Evolutionary conservation across 73 alveolate genomes (phyloP).

Genomic region (Symbiodinium natans): DNA sequence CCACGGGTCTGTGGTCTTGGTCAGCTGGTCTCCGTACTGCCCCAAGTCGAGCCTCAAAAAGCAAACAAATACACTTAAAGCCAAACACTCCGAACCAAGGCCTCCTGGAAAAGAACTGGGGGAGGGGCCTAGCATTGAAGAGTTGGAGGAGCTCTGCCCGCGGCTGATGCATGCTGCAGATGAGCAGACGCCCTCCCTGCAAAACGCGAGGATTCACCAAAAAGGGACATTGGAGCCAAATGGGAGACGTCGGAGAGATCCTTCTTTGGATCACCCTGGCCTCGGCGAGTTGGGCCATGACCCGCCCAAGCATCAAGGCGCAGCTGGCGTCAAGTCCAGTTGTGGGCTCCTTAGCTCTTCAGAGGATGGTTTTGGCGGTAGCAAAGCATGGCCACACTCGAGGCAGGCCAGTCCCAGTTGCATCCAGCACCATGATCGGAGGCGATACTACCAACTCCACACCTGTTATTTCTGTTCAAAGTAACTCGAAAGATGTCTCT

Average conservation of each 20-base stretch:
- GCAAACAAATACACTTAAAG: too few species aligned
- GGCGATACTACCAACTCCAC: conserved; percentile 89
- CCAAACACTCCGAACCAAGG: too few species aligned
- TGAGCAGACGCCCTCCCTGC: conserved; percentile 93
- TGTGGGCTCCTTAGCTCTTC: conserved; percentile 57
- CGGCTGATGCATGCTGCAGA: conserved; percentile 92
- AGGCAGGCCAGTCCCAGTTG: background rate
- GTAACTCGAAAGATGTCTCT: background rate
- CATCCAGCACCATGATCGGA: conserved; percentile 78
- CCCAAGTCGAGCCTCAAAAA: background rate
- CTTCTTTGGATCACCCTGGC: background rate
- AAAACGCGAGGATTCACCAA: background rate
- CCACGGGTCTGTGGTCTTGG: conserved; percentile 9
- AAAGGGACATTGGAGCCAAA: too few species aligned
- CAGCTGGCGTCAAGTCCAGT: conserved; percentile 92
- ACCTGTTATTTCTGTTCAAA: background rate
- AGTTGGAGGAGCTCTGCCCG: conserved; percentile 55
- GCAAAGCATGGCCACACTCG: too few species aligned
- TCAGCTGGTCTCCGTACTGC: conserved; percentile 1
- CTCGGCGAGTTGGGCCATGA: conserved; percentile 81
- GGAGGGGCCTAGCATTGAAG: conserved; percentile 70
- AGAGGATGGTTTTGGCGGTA: too few species aligned
- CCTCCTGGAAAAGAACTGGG: too few species aligned
- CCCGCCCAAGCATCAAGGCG: conserved; percentile 92
- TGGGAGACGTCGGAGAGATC: background rate